Evolutionary conservation across 1,284 basidiomycete species (phyloP).

Genomic region (Moniliophthora roreri): DNA sequence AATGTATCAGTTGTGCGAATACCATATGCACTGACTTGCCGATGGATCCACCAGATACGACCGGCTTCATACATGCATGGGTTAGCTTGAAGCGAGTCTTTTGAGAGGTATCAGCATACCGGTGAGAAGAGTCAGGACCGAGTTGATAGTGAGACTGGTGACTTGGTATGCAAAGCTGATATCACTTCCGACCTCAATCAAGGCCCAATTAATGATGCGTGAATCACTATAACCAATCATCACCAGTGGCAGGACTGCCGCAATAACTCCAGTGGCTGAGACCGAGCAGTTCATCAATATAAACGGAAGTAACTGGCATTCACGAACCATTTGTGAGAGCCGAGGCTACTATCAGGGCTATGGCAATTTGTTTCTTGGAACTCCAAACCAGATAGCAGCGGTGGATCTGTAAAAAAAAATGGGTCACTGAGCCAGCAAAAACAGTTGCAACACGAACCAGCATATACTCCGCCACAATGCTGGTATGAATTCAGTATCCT

Average conservation of each 20-base stretch:
- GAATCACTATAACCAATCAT: not conserved
- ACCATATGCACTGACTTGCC: not conserved
- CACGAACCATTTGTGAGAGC: not conserved
- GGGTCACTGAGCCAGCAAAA: not conserved
- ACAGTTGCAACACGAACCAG: not conserved
- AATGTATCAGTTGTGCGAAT: not conserved
- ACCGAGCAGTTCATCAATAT: not conserved
- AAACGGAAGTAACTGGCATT: not conserved
- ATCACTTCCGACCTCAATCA: not conserved
- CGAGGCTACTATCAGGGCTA: not conserved
- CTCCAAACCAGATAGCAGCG: conserved; percentile 4
- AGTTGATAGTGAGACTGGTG: not conserved
- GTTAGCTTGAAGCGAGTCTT: not conserved
- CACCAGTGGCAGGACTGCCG: not conserved
- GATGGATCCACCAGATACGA: conserved; percentile 5
- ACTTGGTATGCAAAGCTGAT: not conserved
- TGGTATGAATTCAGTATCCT: not conserved
- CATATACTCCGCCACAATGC: not conserved
- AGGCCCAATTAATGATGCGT: not conserved
- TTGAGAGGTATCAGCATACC: not conserved
- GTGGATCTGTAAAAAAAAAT: conserved; percentile 2
- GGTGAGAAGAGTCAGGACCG: not conserved
- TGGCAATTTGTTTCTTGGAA: not conserved
- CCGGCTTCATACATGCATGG: not conserved
- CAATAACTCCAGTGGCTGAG: not conserved